A percentile compares a stretch with the other conserved stretches of the same genome.
Conservation (phyloP, 371 early-diverging fungal species). For the Syncephalastrum sp. region DNA sequence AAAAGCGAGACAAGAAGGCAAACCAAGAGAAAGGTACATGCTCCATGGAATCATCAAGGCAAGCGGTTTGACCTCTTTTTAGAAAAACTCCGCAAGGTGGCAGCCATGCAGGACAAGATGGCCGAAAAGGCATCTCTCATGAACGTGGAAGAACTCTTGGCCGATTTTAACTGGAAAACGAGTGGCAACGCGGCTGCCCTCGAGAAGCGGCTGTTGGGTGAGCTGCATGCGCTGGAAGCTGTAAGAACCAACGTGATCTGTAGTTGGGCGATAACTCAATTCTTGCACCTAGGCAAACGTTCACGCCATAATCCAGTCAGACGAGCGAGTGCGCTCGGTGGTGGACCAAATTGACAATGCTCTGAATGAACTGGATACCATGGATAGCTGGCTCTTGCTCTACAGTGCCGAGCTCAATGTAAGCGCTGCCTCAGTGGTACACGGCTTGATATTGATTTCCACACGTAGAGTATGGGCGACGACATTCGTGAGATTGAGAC, state of each 20-base stretch:
- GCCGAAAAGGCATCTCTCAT: slow-evolving; percentile 53
- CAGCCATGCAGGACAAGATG: slow-evolving; percentile 44
- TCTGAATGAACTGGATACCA: slow-evolving; percentile 72
- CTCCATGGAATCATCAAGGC: neutral
- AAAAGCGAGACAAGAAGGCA: slow-evolving; percentile 37
- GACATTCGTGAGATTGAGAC: slow-evolving; percentile 94
- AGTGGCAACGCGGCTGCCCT: slow-evolving; percentile 72
- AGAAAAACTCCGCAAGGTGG: slow-evolving; percentile 35
- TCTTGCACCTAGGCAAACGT: slow-evolving; percentile 72
- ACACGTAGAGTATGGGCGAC: slow-evolving; percentile 82
- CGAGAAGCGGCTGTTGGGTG: slow-evolving; percentile 61
- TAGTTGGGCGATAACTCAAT: neutral
- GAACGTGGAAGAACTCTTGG: slow-evolving; percentile 63
- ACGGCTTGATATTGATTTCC: neutral
- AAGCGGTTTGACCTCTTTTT: neutral
- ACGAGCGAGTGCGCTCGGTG: slow-evolving; percentile 79
- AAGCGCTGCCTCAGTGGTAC: slow-evolving; percentile 17
- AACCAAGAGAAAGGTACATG: slow-evolving; percentile 28
- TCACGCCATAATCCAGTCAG: slow-evolving; percentile 90
- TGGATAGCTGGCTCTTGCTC: slow-evolving; percentile 83
- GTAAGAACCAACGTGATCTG: slow-evolving; percentile 36
- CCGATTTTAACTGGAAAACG: slow-evolving; percentile 78
- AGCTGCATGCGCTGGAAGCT: slow-evolving; percentile 71
- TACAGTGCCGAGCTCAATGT: slow-evolving; percentile 89
- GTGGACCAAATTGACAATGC: slow-evolving; percentile 81